Percentiles rank a stretch among this genome's conserved stretches.
Conservation (phyloP, 805 yeast genomes). For the baker's yeast (Saccharomyces cerevisiae) region DNA sequence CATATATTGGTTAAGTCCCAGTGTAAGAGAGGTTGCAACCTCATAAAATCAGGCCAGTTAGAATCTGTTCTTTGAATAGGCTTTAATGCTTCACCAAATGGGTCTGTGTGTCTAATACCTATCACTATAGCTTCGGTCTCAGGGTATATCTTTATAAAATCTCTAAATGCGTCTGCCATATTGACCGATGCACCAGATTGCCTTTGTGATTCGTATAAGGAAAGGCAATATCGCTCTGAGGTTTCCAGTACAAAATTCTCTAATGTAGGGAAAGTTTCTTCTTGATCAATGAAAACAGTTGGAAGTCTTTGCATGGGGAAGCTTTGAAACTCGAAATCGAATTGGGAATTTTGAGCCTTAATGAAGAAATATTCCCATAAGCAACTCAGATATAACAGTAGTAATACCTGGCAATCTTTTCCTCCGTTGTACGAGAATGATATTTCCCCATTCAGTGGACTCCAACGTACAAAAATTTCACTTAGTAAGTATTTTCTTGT, state of each 20-base stretch:
- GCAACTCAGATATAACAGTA: constrained; percentile 62
- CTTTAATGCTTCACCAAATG: constrained; percentile 55
- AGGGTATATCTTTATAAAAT: constrained; percentile 47
- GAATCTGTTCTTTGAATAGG: constrained; percentile 72
- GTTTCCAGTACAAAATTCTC: constrained; percentile 55
- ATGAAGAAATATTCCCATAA: constrained; percentile 26
- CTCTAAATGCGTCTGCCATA: constrained; percentile 61
- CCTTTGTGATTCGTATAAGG: constrained; percentile 33
- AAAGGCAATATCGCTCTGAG: constrained; percentile 45
- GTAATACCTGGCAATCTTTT: constrained; percentile 88
- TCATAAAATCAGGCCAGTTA: constrained; percentile 81
- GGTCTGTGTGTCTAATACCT: constrained; percentile 84
- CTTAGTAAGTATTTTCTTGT: constrained; percentile 18
- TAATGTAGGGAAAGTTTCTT: constrained; percentile 62
- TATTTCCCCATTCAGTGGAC: constrained; percentile 37
- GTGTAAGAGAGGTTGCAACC: constrained; percentile 82
- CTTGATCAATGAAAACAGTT: constrained; percentile 70
- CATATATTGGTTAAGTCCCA: constrained; percentile 84
- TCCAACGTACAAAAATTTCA: constrained; percentile 25
- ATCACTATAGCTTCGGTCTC: constrained; percentile 67
- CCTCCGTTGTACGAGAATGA: constrained; percentile 94
- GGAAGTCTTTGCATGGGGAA: constrained; percentile 24
- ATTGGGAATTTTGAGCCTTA: constrained; percentile 19
- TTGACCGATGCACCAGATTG: constrained; percentile 22
- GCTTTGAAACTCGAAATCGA: constrained; percentile 12